Evolutionary conservation across 1,284 basidiomycete species (phyloP), one percentile per base, ranked within the genome.

Genomic region (Microbotryum silenes-acaulis): DNA sequence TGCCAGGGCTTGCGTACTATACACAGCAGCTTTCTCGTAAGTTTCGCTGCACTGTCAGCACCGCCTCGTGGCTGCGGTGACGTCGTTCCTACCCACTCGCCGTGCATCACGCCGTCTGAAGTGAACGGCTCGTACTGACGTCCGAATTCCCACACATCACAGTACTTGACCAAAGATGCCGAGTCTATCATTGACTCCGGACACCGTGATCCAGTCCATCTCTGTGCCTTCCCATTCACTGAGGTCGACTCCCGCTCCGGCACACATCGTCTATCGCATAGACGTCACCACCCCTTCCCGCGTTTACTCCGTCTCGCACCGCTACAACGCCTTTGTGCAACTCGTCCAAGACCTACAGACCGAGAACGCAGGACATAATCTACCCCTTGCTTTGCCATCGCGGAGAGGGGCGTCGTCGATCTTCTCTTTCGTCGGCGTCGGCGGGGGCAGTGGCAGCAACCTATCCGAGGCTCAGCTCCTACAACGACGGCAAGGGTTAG

Each of bases 271-370:
- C 69, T 93, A 88, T 77, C 81, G 81, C 63, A 86, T 93, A 71
- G 81, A 86, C 64, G 83, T 93, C 65, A 83, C 85, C 72, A 87
- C 87, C 18, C 83, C 88, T 63, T 86, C 91, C 25, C 85, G 88
- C 65, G 86, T 89, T 73, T 97, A 92, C 92, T 84, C 87, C 51
- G 89, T 96, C 79, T 89, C 88, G 82, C 81, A 88, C 62, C 87
- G 93, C 59, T 97, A 96, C 78, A 93, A 89, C 49, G 91, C 96
- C 75, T 97, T 97, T 77, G 83, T 83, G 69, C 85, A 89, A 66
- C 83, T 97, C 75, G 86, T 69, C 77, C 85, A 67, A 79, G 81
- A 57, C 66, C 81, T 75, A 71, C 76, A 72, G 64, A 68, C 45
- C 67, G 73, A 6, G 71, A 73, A 48, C 69, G 72, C 63, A 75